Evolutionary conservation across 768 basidiomycete genomes (phyloP), one percentile per base, ranked within the genome.

Genomic region (Mycena filopes): DNA sequence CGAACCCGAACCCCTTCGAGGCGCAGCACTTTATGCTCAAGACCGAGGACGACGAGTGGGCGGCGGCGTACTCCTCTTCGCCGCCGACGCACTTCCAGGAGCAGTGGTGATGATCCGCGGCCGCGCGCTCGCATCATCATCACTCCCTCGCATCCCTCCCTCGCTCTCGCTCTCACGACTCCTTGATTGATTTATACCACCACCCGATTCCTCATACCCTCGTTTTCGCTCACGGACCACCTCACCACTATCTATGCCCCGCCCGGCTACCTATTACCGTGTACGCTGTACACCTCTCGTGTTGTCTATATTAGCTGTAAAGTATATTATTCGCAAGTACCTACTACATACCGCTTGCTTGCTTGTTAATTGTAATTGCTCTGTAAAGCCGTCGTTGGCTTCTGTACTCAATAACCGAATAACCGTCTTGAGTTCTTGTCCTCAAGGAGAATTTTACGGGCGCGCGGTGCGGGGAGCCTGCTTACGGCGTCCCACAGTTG

Each of bases 1-100:
- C 63, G 20, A 57, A 55, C 58, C 49, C 63, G 20, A 57, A 55
- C 58, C 49, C 63, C 15, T 69, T 57, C 33, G 63, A 62, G 20
- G 63, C 63, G n/a, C 67, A 61, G 55, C 63, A 69, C 21, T 65
- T 61, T 51, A 51, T 69, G 48, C 60, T 69, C 48, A 60, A 69
- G 38, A 47, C 55, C 33, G 67, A 69, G 50, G 63, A 68, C 4
- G 63, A 68, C 4, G 62, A 69, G 42, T 69, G 63, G 67, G 63
- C 55, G 28, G 43, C 54, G 59, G n/a, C n/a, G n/a, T n/a, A n/a
- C n/a, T 68, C 65, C 55, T 63, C 48, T 41, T 25, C 41, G 9
- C 59, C 65, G 59, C 54, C 65, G 58, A 56, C 58, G 23, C 42
- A 45, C n/a, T 56, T 56, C 49, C 29, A 60, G 3, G 59, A 66